Evolutionary conservation across 2,329 filamentous ascomycete species (phyloP), one percentile per base, ranked within the genome.

Genomic region (Sphaceloma murrayae): DNA sequence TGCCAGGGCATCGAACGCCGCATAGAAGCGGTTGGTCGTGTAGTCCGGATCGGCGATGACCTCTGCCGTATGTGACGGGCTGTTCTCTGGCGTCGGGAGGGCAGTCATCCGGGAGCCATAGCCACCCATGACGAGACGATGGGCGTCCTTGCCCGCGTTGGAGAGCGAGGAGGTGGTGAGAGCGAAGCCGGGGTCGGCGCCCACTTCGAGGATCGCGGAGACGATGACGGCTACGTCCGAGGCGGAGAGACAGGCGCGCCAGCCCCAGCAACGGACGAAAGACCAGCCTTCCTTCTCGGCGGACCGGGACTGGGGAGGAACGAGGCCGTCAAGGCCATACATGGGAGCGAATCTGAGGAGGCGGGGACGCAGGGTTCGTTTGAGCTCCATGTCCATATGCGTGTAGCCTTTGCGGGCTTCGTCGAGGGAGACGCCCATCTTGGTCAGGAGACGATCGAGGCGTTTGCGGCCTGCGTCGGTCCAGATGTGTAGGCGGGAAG

Each of bases 321-420:
- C 87, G 56, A 98, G 78, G 42, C 89, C 91, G 52, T 96, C 88
- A 1, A 98, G 74, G 19, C 93, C 91, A 62, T 96, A 98, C 49
- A 94, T 73, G 1, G 86, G 86, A 0, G 88, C 88, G 58, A 94
- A 96, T 56, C 89, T 89, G 14, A 95, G 72, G 1, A 98, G 72
- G 48, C 93, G 85, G 36, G 85, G 77, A 31, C 89, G 79, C 21
- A 96, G 67, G 21, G 85, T 85, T 4, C 85, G 80, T 65, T 96
- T 98, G 24, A 98, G 69, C 62, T 94, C 81, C 79, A 95, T 93
- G 63, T 96, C 89, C 88, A 98, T 96, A 62, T 98, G 91, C 0
- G 87, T 86, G 60, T 96, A 98, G 59, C 80, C 89, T 63, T 96
- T 91, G 56, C 86, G 88, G 65, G 88, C 94, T 65, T 98, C 89